Conservation (phyloP, 768 basidiomycete species). For the Chalciporus piperatus region DNA sequence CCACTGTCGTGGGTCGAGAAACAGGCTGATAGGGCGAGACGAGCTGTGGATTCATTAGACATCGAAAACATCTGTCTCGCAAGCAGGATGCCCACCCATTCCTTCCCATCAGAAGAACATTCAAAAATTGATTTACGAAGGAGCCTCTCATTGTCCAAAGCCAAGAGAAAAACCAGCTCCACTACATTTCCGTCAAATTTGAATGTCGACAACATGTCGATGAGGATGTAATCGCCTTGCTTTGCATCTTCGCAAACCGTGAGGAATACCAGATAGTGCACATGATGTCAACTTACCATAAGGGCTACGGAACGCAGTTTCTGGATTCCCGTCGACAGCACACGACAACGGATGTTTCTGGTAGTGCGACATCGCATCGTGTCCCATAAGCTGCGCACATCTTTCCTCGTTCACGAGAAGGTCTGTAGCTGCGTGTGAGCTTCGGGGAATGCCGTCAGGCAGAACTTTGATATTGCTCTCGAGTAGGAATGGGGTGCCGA, state of each 20-base stretch:
- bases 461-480: slow-evolving; percentile 51
- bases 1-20: slow-evolving; percentile 5
- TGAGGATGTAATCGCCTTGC: slow-evolving; percentile 37
- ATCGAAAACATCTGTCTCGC: background rate
- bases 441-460: slow-evolving; percentile 28
- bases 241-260: slow-evolving; percentile 14
- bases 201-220: slow-evolving; percentile 36
- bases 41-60: slow-evolving; percentile 7
- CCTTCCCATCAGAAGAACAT: slow-evolving; percentile 27
- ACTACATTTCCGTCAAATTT: slow-evolving; percentile 17
- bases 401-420: slow-evolving; percentile 43
- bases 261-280: slow-evolving; percentile 15
- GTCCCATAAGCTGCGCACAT: slow-evolving; percentile 35
- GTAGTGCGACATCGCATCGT: slow-evolving; percentile 36
- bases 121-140: slow-evolving; percentile 28
- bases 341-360: slow-evolving; percentile 44
- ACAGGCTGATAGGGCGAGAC: slow-evolving; percentile 12
- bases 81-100: slow-evolving; percentile 31
- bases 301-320: slow-evolving; percentile 51
- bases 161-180: slow-evolving; percentile 38
- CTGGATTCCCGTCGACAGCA: slow-evolving; percentile 53
- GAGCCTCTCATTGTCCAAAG: slow-evolving; percentile 31
- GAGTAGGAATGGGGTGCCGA: slow-evolving; percentile 44
- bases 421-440: slow-evolving; percentile 30
- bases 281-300: slow-evolving; percentile 35